phyloP scores from a whole-genome alignment of 139 green algal species.

The Closterium sp. region DNA sequence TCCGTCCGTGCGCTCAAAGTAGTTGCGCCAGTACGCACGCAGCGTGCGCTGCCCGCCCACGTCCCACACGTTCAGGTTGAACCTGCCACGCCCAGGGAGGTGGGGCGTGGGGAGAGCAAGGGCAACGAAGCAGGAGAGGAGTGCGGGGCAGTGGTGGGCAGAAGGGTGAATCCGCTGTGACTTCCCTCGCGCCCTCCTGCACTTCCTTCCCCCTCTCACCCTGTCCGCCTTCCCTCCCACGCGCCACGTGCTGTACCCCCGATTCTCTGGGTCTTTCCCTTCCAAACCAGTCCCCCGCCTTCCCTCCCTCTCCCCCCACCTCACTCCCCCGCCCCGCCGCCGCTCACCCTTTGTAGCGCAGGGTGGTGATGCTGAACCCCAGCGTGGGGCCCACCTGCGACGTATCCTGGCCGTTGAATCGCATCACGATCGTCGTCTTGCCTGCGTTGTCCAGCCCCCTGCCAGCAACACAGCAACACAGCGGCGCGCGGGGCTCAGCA shows the following conservation, averaged over 20 bases:
- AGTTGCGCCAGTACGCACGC: slow-evolving; percentile 96
- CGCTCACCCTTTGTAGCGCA: slow-evolving; percentile 61
- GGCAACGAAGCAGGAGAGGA: no score
- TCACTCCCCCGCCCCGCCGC: no score
- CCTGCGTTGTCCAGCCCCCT: slow-evolving; percentile 95
- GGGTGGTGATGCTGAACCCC: slow-evolving; percentile 96
- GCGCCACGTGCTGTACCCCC: no score
- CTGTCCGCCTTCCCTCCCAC: background rate
- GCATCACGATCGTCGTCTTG: slow-evolving; percentile 96
- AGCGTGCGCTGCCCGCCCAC: slow-evolving; percentile 94
- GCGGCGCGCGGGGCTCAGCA: background rate
- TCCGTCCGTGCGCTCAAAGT: slow-evolving; percentile 94
- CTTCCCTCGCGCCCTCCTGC: background rate
- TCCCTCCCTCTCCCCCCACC: no score
- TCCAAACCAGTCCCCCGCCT: no score
- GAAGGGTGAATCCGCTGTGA: no score
- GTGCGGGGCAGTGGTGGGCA: no score
- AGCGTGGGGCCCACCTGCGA: slow-evolving; percentile 87
- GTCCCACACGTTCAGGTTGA: slow-evolving; percentile 96
- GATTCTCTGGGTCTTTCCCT: no score
- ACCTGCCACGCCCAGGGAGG: slow-evolving; percentile 55
- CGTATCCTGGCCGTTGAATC: slow-evolving; percentile 88
- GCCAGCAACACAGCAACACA: slow-evolving; percentile 8
- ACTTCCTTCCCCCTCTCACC: background rate
- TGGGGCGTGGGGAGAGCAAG: no score